Evolutionary conservation across 2,329 filamentous ascomycete species (phyloP), one percentile per base, ranked within the genome.

Genomic region (Chrysoporthe puriensis): DNA sequence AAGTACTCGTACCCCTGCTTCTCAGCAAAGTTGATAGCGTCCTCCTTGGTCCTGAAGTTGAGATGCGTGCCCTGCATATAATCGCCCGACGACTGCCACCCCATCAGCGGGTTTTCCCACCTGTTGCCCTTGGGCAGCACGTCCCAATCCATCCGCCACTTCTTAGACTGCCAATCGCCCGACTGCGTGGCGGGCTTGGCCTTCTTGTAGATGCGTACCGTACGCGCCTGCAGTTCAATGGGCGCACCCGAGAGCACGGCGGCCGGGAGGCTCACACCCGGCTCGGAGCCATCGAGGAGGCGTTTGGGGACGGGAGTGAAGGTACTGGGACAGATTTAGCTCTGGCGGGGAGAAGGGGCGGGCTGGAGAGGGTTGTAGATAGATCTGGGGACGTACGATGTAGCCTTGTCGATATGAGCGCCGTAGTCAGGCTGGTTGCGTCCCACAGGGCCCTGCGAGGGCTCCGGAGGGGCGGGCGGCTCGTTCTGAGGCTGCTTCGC

Each of bases 1-100:
- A 96, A 98, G 81, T 97, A 99, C 79, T 99, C 95, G 78, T 99
- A 99, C 46, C 96, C 96, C 81, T 99, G 96, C 87, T 98, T 99
- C 83, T 98, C 92, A 34, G 96, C 96, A 77, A 99, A 99, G 68
- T 86, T 84, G 75, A 99, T 95, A 72, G 96, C 96, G 74, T 97
- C 95, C 78, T 98, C 94, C 85, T 97, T 98, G 74, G 85, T 86
- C 80, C 92, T 92, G 86, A 99, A 99, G 80, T 90, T 90, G 75
- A 99, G 81, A 78, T 94, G 88, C 61, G 94, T 97, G 76, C 94
- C 95, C 80, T 99, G 94, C 93, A 99, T 96, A 77, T 88, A 89
- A 80, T 99, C 96, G 66, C 87, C 95, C 21, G 94, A 96, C 34
- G 95, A 98, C 79, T 97, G 94, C 96, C 96, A 99, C 70, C 96